These are phyloP conservation scores for Cordyceps pruinosa DNA, from an alignment of 2,329 filamentous ascomycete genomes.

Conservation along the genomic window DNA sequence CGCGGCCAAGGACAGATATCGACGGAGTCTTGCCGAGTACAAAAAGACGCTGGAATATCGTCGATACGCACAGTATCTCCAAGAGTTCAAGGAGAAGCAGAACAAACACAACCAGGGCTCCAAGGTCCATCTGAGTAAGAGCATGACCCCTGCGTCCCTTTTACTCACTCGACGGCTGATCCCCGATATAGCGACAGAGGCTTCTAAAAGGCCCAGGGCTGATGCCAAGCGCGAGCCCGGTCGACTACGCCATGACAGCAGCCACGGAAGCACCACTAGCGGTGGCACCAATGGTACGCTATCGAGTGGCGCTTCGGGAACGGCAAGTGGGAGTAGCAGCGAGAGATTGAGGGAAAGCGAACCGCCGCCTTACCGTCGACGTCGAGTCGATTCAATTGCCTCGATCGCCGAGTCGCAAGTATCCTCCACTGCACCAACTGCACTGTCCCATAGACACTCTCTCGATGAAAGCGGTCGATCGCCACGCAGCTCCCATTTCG, in stretches of 20 bases:
- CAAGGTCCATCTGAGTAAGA: conserved; percentile 5
- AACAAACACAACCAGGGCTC: conserved; percentile 49
- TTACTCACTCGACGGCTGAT: neutral
- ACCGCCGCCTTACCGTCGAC: conserved; percentile 38
- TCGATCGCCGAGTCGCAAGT: conserved; percentile 41
- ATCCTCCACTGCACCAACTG: conserved; percentile 31
- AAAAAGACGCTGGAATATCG: conserved; percentile 68
- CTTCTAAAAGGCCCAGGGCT: conserved; percentile 34
- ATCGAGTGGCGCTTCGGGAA: conserved; percentile 30
- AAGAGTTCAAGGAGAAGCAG: conserved; percentile 72
- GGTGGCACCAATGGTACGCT: conserved; percentile 30
- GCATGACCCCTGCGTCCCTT: neutral
- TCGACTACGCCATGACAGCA: conserved; percentile 31
- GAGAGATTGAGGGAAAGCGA: conserved; percentile 44
- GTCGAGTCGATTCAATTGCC: conserved; percentile 41
- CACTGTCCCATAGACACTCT: conserved; percentile 29
- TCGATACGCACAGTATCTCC: conserved; percentile 64
- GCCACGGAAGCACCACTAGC: conserved; percentile 34
- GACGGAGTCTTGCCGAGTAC: conserved; percentile 64
- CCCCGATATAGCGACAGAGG: conserved; percentile 36
- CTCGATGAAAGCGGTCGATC: conserved; percentile 39
- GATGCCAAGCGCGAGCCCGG: conserved; percentile 34
- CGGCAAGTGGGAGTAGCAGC: conserved; percentile 36
- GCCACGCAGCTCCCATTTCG: conserved; percentile 32
- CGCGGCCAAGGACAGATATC: conserved; percentile 68